Base-by-base conservation (phyloP, 2,329 filamentous ascomycete species). In the Pseudogymnoascus sp. region DNA sequence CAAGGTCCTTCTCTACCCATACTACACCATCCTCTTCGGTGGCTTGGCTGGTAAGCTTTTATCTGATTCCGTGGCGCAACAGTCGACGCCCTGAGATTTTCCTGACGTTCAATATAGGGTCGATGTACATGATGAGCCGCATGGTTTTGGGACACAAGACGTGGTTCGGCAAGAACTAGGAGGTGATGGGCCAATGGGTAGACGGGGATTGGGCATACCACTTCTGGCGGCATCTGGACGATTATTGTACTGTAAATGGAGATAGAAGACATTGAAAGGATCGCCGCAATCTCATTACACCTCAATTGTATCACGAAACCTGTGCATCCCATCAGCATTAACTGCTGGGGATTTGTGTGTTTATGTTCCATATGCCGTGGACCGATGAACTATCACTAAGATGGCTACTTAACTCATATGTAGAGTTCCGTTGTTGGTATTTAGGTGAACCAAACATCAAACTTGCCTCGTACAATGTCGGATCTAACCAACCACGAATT, bases 101-200 rank as follows among this genome's bases (percentile, higher is more conserved):
- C 31, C 47, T 63, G 21, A 61, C 11, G 35, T 16, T 47, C 16
- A 3, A 60, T 42, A 59, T 64, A 79, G 78, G 73, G 62, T 73
- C 75, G 67, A 78, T 90, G 77, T 93, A 89, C 80, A 88, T 87
- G 79, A 86, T 89, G 80, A 78, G 81, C 75, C 88, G 90, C 74
- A 86, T 89, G 80, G 79, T 89, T 68, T 74, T 86, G 67, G 90
- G 90, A 72, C 85, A 93, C 82, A 93, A 91, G 84, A 90, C 86
- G 66, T 92, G 86, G 86, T 90, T 85, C 72, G 78, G 81, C 73
- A 81, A 83, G 76, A 73, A 78, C 68, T 85, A 81, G 73, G 26
- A 26, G 33, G 13, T 35, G 5, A 42, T 56, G 6, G 16, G 29
- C 50, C 50, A 56, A 56, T 14, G n/a, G 29, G 29, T 56, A 56